phyloP scores from a whole-genome alignment of 1,284 basidiomycete species.

The Trametes polyzona region DNA sequence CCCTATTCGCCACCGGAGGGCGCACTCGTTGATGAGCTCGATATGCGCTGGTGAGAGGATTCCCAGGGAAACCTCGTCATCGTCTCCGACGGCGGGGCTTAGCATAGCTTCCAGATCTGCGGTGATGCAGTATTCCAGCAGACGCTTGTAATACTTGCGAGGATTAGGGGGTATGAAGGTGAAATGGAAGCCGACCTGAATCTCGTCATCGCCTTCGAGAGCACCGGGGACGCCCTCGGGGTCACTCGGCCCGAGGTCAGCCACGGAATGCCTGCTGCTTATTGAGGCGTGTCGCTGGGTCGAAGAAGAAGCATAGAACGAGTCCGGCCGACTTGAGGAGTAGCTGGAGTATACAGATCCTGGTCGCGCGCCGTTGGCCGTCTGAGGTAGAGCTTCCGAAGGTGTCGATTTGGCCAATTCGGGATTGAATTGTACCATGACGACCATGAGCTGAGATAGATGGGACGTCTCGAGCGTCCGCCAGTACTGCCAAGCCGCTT shows the following conservation, averaged over 20 bases:
- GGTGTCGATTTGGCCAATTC: slow-evolving; percentile 82
- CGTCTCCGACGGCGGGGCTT: slow-evolving; percentile 85
- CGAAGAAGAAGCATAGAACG: slow-evolving; percentile 38
- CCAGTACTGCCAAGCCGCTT: slow-evolving; percentile 86
- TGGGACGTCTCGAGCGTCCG: slow-evolving; percentile 81
- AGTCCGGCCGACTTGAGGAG: slow-evolving; percentile 36
- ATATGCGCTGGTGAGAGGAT: slow-evolving; percentile 87
- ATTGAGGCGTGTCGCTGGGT: slow-evolving; percentile 57
- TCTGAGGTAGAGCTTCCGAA: slow-evolving; percentile 51
- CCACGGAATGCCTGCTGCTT: slow-evolving; percentile 66
- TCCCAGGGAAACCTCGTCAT: slow-evolving; percentile 94
- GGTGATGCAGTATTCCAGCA: slow-evolving; percentile 85
- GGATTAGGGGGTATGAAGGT: slow-evolving; percentile 93
- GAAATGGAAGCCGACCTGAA: slow-evolving; percentile 73
- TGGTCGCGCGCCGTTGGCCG: slow-evolving; percentile 49
- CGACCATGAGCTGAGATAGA: slow-evolving; percentile 87
- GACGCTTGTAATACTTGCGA: slow-evolving; percentile 80
- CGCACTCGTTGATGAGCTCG: slow-evolving; percentile 87
- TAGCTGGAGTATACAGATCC: slow-evolving; percentile 53
- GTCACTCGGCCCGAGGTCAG: slow-evolving; percentile 38
- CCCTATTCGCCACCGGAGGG: slow-evolving; percentile 87
- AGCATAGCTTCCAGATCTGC: slow-evolving; percentile 91
- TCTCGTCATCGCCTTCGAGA: slow-evolving; percentile 65
- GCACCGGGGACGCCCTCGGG: slow-evolving; percentile 48
- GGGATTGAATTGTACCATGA: slow-evolving; percentile 88